Conservation (phyloP, 345 rosid genomes). For the Sonneratia caseolaris region DNA sequence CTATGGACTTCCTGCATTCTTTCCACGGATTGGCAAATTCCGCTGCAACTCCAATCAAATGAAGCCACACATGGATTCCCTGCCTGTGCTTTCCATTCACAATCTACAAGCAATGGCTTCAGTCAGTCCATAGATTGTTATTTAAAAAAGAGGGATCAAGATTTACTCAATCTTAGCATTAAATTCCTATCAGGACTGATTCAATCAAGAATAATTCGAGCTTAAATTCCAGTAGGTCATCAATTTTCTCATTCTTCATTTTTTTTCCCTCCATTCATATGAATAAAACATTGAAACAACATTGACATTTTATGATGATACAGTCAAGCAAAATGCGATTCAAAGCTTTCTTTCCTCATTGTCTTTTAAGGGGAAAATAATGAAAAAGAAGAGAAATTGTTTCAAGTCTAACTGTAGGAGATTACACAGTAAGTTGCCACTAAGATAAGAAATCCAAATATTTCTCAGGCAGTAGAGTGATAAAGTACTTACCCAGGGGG, state of each 20-base stretch:
- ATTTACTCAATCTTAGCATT: too few relatives aligned
- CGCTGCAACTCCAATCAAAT: constrained; percentile 75
- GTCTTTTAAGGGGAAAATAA: too few relatives aligned
- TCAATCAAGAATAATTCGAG: not conserved
- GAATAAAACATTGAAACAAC: too few relatives aligned
- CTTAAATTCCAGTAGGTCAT: not conserved
- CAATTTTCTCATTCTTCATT: too few relatives aligned
- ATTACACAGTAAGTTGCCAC: too few relatives aligned
- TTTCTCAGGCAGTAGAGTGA: not conserved
- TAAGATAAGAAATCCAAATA: not conserved
- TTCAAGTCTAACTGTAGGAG: too few relatives aligned
- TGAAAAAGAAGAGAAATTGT: too few relatives aligned
- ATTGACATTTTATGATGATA: too few relatives aligned
- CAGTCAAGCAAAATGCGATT: too few relatives aligned
- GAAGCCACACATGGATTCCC: constrained; percentile 76
- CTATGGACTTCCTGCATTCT: constrained; percentile 63
- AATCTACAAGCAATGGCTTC: constrained; percentile 29
- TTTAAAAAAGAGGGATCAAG: not conserved
- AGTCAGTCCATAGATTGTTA: not conserved
- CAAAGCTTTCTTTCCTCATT: too few relatives aligned
- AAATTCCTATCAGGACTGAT: too few relatives aligned
- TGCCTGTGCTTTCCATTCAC: constrained; percentile 78
- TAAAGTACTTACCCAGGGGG: constrained; percentile 54
- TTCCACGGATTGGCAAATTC: constrained; percentile 64
- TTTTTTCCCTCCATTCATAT: too few relatives aligned